Conservation (phyloP, 208 protist species). For the Wallacemonas sp. region DNA sequence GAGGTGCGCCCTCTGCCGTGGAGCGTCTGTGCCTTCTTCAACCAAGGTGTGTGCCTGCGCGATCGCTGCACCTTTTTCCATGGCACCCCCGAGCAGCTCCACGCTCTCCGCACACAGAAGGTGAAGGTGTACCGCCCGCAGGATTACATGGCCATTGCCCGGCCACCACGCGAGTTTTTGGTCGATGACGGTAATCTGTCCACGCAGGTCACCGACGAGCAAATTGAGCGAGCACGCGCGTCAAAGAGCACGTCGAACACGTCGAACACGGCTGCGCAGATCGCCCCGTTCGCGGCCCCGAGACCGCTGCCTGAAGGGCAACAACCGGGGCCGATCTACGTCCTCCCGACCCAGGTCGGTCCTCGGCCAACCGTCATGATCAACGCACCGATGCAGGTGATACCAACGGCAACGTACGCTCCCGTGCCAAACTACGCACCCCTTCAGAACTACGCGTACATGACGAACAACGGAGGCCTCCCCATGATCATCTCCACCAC, state of each 20-base stretch:
- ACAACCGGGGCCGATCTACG: not conserved
- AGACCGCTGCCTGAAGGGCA: not conserved
- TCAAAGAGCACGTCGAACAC: too few relatives aligned
- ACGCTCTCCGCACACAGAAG: constrained; percentile 42
- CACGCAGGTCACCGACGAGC: constrained; percentile 17
- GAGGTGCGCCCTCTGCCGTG: constrained; percentile 61
- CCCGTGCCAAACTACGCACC: constrained; percentile 7
- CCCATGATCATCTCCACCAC: constrained; percentile 13
- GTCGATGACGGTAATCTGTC: constrained; percentile 32
- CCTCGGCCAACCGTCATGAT: not conserved
- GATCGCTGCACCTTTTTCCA: constrained; percentile 81
- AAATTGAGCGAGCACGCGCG: constrained; percentile 3
- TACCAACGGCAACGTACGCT: not conserved
- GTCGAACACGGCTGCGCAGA: not conserved
- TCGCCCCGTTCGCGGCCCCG: not conserved
- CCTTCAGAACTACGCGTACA: constrained; percentile 10
- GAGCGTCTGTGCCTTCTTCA: constrained; percentile 72
- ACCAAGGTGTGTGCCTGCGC: constrained; percentile 63
- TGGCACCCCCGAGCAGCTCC: constrained; percentile 60
- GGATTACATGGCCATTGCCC: constrained; percentile 72
- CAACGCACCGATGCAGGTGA: constrained; percentile 6
- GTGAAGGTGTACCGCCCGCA: constrained; percentile 57
- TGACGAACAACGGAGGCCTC: not conserved
- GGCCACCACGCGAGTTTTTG: constrained; percentile 52
- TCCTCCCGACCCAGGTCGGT: not conserved